Evolutionary conservation across 2,329 filamentous ascomycete genomes (phyloP).

Genomic region (Ambrosiella cleistominuta): DNA sequence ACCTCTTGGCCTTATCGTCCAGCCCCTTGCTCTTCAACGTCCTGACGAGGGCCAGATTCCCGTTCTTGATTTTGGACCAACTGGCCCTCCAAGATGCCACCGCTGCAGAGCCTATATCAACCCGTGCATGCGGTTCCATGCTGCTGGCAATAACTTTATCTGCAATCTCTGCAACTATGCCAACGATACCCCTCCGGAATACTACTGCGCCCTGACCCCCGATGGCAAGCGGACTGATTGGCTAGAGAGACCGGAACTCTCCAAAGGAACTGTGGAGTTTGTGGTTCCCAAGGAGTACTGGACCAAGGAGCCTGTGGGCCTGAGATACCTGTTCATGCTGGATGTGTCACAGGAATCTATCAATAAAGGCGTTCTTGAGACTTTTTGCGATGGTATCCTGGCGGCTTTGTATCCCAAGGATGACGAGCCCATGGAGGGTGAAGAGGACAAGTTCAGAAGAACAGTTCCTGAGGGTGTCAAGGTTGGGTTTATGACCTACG

Average conservation of each 20-base stretch:
- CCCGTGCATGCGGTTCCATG: conserved; percentile 94
- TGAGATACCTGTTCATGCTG: conserved; percentile 80
- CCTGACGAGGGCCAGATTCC: conserved; percentile 76
- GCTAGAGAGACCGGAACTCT: conserved; percentile 74
- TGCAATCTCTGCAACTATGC: conserved; percentile 97
- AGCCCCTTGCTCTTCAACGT: conserved; percentile 70
- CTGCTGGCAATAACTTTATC: conserved; percentile 87
- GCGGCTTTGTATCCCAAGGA: conserved; percentile 59
- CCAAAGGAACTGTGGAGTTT: conserved; percentile 85
- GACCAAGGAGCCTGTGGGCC: conserved; percentile 78
- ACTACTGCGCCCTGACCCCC: conserved; percentile 80
- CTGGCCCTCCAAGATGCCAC: conserved; percentile 75
- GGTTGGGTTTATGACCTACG: conserved; percentile 88
- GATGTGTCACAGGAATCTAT: conserved; percentile 85
- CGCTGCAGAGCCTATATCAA: conserved; percentile 95
- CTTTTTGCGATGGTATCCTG: conserved; percentile 77
- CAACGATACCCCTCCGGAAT: conserved; percentile 78
- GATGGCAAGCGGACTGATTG: conserved; percentile 77
- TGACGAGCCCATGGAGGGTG: conserved; percentile 24
- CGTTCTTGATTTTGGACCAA: conserved; percentile 85
- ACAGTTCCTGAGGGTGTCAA: conserved; percentile 62
- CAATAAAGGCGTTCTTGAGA: conserved; percentile 78
- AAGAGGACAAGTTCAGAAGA: conserved; percentile 34
- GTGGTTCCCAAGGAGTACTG: conserved; percentile 97
- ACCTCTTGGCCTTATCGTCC: conserved; percentile 72